Percentiles rank a stretch among this genome's conserved stretches.
Conservation (phyloP, 148 eudicot genomes). For the Chenopodium berlandieri region DNA sequence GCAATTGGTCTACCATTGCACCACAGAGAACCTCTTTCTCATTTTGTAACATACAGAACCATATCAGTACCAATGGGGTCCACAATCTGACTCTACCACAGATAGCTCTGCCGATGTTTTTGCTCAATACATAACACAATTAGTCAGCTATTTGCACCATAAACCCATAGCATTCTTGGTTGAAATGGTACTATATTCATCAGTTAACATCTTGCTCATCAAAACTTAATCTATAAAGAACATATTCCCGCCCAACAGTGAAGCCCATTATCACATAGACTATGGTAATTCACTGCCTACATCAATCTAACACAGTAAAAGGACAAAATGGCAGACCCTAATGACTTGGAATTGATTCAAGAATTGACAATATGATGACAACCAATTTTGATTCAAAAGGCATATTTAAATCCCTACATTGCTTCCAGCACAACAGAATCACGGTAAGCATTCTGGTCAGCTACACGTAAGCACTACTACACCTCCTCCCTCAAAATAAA, state of each 20-base stretch:
- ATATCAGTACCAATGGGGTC: background rate
- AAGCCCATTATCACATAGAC: background rate
- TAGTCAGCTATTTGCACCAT: background rate
- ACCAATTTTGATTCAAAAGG: background rate
- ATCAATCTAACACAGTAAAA: background rate
- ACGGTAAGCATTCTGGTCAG: background rate
- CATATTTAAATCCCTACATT: background rate
- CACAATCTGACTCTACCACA: background rate
- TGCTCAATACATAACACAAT: background rate
- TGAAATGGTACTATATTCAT: background rate
- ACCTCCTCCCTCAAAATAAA: no score
- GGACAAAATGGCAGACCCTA: background rate
- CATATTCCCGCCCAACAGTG: background rate
- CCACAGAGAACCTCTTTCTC: no score
- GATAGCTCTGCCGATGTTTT: background rate
- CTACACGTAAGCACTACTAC: no score
- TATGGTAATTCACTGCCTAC: background rate
- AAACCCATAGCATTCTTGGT: background rate
- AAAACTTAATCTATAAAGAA: background rate
- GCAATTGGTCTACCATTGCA: no score
- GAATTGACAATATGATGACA: background rate
- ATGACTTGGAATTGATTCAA: background rate
- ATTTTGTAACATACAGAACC: no score
- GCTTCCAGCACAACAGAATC: conserved; percentile 1
- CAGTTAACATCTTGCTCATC: background rate